Percentiles rank a stretch among this genome's conserved stretches.
Evolutionary conservation across 495 filamentous ascomycete species (phyloP).

Genomic region (Trichocladium antarcticum): DNA sequence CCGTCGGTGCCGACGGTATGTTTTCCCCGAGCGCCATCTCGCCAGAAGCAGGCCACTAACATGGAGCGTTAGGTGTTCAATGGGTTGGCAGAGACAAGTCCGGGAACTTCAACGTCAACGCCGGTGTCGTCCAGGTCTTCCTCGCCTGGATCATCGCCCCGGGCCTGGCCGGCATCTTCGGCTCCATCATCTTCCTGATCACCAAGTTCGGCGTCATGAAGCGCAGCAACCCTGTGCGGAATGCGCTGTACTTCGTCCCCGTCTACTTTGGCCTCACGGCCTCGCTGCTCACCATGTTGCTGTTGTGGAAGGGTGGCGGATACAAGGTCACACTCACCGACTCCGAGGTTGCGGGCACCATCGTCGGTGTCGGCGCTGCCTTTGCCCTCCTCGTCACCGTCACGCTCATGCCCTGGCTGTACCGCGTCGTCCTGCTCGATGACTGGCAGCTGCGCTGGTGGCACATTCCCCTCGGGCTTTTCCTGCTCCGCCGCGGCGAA

Average conservation of each 20-base stretch:
- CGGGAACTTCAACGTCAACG: slow-evolving; percentile 39
- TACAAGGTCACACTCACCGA: slow-evolving; percentile 37
- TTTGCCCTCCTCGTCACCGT: slow-evolving; percentile 40
- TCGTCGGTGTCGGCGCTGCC: slow-evolving; percentile 47
- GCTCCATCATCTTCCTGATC: slow-evolving; percentile 49
- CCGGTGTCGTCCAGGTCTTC: slow-evolving; percentile 36
- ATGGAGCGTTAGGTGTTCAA: slow-evolving; percentile 25
- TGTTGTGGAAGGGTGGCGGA: slow-evolving; percentile 46
- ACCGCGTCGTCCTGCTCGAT: slow-evolving; percentile 45
- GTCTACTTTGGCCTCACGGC: slow-evolving; percentile 52
- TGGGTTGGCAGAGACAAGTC: slow-evolving; percentile 45
- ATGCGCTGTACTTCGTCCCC: slow-evolving; percentile 47
- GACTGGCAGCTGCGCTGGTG: slow-evolving; percentile 49
- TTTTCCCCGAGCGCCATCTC: no score
- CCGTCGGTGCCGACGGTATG: slow-evolving; percentile 34
- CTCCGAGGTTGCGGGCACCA: slow-evolving; percentile 39
- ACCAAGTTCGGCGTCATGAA: slow-evolving; percentile 54
- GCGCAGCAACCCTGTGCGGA: slow-evolving; percentile 46
- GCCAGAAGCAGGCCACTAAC: no score
- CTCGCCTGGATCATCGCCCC: slow-evolving; percentile 53
- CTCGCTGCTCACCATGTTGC: slow-evolving; percentile 51
- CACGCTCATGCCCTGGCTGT: slow-evolving; percentile 54
- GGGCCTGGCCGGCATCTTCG: slow-evolving; percentile 41
- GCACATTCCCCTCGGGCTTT: slow-evolving; percentile 46
- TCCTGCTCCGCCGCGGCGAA: slow-evolving; percentile 42